These are phyloP conservation scores for Erodium chrysanthum DNA, from an alignment of 441 rosid genomes.

Conservation along the genomic window DNA sequence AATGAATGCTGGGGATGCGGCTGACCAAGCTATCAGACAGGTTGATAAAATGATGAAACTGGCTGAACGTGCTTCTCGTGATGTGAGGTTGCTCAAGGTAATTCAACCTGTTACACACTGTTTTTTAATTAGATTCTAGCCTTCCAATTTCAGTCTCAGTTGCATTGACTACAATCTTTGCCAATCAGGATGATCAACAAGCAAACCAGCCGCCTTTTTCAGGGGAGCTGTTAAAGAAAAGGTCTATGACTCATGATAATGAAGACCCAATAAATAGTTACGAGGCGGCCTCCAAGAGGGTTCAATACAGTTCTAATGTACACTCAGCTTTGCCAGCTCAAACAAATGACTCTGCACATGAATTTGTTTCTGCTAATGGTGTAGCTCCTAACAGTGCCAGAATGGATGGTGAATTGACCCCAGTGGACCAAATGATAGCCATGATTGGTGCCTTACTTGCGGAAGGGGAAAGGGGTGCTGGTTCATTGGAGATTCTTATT, in stretches of 20 bases:
- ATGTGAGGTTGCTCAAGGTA: slow-evolving; percentile 67
- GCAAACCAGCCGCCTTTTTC: slow-evolving; percentile 41
- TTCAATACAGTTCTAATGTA: slow-evolving; percentile 38
- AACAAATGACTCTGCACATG: slow-evolving; percentile 43
- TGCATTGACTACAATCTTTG: slow-evolving; percentile 21
- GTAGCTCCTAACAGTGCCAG: slow-evolving; percentile 33
- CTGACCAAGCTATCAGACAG: slow-evolving; percentile 93
- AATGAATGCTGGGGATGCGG: slow-evolving; percentile 95
- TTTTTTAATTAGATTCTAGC: slow-evolving; percentile 12
- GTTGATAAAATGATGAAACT: slow-evolving; percentile 76
- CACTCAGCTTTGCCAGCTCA: slow-evolving; percentile 32
- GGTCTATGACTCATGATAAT: slow-evolving; percentile 54
- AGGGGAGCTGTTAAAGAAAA: slow-evolving; percentile 63
- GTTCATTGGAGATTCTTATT: slow-evolving; percentile 89
- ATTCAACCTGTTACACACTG: slow-evolving; percentile 13
- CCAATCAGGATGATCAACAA: slow-evolving; percentile 65
- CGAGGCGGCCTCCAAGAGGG: slow-evolving; percentile 57
- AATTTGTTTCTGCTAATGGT: slow-evolving; percentile 51
- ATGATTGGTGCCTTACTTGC: slow-evolving; percentile 99
- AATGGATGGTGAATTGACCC: slow-evolving; percentile 62
- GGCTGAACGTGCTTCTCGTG: slow-evolving; percentile 84
- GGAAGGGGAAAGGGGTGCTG: slow-evolving; percentile 99
- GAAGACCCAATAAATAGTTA: slow-evolving; percentile 51
- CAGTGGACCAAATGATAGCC: slow-evolving; percentile 95
- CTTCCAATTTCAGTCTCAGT: slow-evolving; percentile 16